Base-by-base conservation (phyloP, 306 rosid species). In the Ammopiptanthus mongolicus region DNA sequence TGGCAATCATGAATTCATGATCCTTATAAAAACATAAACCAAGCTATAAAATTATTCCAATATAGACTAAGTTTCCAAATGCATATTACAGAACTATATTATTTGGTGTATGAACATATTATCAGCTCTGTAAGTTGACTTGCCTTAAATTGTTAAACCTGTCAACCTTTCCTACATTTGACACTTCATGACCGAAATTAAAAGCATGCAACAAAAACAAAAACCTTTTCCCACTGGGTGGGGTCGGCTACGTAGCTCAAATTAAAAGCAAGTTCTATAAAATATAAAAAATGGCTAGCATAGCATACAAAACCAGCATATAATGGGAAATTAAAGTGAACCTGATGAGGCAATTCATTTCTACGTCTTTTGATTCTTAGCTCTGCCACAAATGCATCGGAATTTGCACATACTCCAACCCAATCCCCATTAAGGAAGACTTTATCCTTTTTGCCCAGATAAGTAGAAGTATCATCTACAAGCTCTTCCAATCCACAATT, bases 361-460 rank as follows among this genome's bases (percentile, higher is more conserved):
- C 69, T 79, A n/a, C 92, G 90, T 15, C 99, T 82, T 80, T 57
- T 82, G 33, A 69, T 85, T 71, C 93, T 88, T 11, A 96, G 86
- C 62, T 65, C 82, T 0, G 48, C 62, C 23, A 85, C 97, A 85
- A 96, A 96, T 21, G 85, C 71, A 48, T 41, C 19, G 73, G 99
- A 85, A 81, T 89, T 83, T 21, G 72, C 74, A 83, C 98, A 92
- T 29, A 90, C 87, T 61, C 99, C 99, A 75, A 90, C 85, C 99
- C 99, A 96, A 19, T 88, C 95, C 51, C 99, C 99, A 67, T 92
- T 90, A 56, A 92, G 77, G 77, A 96, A 86, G 68, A 96, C 84
- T 81, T 89, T 96, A 56, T 84, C 69, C 82, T 78, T 90, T 77
- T 86, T 80, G n/a, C 77, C 76, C 23, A 96, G 76, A 57, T 73